Evolutionary conservation across 2,329 filamentous ascomycete species (phyloP).

Genomic region (Exophiala calicioides): DNA sequence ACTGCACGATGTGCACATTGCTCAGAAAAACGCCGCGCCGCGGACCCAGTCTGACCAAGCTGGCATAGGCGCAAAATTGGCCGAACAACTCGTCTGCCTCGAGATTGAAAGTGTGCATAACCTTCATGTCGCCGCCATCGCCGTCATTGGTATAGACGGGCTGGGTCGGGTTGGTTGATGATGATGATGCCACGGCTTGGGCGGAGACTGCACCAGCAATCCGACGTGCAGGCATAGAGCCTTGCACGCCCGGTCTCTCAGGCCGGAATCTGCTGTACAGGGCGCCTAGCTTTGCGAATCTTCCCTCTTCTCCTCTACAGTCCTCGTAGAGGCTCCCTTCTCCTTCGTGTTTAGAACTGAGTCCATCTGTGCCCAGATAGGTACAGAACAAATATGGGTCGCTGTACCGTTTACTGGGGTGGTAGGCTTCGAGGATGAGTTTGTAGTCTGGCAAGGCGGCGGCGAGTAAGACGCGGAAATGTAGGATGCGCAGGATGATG

Average conservation of each 20-base stretch:
- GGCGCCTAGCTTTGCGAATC: conserved; percentile 52
- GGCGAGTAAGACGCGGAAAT: conserved; percentile 63
- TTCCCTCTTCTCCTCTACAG: conserved; percentile 35
- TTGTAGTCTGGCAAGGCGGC: conserved; percentile 62
- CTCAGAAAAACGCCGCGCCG: conserved; percentile 63
- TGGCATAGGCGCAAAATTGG: conserved; percentile 69
- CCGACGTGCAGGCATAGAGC: conserved; percentile 26
- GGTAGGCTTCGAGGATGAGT: conserved; percentile 76
- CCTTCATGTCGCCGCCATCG: conserved; percentile 40
- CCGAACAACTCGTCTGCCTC: conserved; percentile 72
- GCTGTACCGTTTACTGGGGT: conserved; percentile 66
- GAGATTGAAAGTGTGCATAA: conserved; percentile 63
- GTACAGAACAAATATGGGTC: conserved; percentile 70
- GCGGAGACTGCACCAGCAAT: conserved; percentile 38
- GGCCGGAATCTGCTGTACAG: conserved; percentile 74
- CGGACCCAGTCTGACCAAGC: conserved; percentile 67
- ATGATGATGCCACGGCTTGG: conserved; percentile 50
- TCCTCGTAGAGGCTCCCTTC: conserved; percentile 42
- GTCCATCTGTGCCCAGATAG: conserved; percentile 64
- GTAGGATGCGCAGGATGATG: conserved; percentile 63
- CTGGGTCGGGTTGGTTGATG: conserved; percentile 38
- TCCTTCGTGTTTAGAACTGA: conserved; percentile 49
- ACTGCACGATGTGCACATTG: conserved; percentile 66
- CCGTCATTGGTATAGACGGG: conserved; percentile 28
- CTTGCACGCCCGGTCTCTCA: conserved; percentile 52